These are phyloP conservation scores for Ceratocystis cubensis DNA, from an alignment of 2,329 filamentous ascomycete genomes.

Conservation along the genomic window DNA sequence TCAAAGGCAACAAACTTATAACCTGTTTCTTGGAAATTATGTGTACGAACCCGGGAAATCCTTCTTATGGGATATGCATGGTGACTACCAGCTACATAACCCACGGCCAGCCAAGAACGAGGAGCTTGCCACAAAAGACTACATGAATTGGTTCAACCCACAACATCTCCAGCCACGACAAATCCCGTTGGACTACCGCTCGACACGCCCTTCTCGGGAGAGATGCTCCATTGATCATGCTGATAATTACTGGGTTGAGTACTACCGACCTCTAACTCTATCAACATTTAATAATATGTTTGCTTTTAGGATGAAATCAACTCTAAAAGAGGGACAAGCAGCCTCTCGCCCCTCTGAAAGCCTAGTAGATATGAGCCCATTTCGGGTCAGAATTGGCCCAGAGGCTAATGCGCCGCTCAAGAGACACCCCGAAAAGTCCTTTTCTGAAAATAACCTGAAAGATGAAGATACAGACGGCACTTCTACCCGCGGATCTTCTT, in stretches of 20 bases:
- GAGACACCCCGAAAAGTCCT: constrained; percentile 44
- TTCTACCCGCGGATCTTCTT: constrained; percentile 37
- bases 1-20: constrained; percentile 96
- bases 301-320: constrained; percentile 82
- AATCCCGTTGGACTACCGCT: constrained; percentile 36
- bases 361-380: constrained; percentile 76
- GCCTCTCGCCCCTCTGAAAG: constrained; percentile 48
- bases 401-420: constrained; percentile 29
- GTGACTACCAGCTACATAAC: constrained; percentile 94
- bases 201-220: background rate
- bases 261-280: constrained; percentile 77
- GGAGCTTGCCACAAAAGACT: constrained; percentile 47
- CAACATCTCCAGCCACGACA: constrained; percentile 51
- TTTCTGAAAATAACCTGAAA: constrained; percentile 49
- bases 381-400: constrained; percentile 58
- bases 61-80: constrained; percentile 91
- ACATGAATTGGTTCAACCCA: constrained; percentile 82
- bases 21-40: constrained; percentile 93
- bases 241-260: constrained; percentile 96
- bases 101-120: constrained; percentile 66
- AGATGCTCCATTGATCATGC: constrained; percentile 44
- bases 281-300: constrained; percentile 90
- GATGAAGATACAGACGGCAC: constrained; percentile 33
- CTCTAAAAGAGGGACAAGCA: constrained; percentile 52
- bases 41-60: constrained; percentile 76